Evolutionary conservation across 2,329 filamentous ascomycete genomes (phyloP).

Genomic region (Catunica adiposa): DNA sequence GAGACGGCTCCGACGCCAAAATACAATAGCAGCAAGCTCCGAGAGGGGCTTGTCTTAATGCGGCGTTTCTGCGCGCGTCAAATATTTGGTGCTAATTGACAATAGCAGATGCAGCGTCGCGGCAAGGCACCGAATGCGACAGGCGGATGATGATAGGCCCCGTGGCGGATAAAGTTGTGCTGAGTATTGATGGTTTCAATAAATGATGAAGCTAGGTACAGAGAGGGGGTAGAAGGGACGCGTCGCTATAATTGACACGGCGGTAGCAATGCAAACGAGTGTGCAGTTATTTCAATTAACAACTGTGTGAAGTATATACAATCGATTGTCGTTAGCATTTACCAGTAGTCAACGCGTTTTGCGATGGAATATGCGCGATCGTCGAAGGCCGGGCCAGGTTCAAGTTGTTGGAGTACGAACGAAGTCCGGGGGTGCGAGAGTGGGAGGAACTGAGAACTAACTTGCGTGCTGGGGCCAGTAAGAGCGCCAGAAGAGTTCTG

Average conservation of each 20-base stretch:
- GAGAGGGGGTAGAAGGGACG: neutral
- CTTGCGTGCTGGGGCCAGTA: neutral
- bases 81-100: neutral
- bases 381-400: constrained; percentile 6
- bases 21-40: neutral
- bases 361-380: constrained; percentile 8
- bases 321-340: neutral
- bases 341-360: constrained; percentile 5
- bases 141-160: neutral
- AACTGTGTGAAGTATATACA: neutral
- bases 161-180: neutral
- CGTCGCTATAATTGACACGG: neutral
- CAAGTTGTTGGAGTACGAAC: constrained; percentile 7
- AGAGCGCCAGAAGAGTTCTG: too few species aligned
- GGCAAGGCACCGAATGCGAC: neutral
- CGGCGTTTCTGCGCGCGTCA: neutral
- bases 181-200: neutral
- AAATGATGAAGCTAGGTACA: neutral
- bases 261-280: neutral
- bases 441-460: neutral
- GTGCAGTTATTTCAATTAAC: neutral
- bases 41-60: neutral
- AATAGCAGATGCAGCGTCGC: neutral
- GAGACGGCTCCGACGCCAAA: neutral
- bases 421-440: neutral